phyloP scores from a whole-genome alignment of 177 flowering plant species.

The Telopea speciosissima region DNA sequence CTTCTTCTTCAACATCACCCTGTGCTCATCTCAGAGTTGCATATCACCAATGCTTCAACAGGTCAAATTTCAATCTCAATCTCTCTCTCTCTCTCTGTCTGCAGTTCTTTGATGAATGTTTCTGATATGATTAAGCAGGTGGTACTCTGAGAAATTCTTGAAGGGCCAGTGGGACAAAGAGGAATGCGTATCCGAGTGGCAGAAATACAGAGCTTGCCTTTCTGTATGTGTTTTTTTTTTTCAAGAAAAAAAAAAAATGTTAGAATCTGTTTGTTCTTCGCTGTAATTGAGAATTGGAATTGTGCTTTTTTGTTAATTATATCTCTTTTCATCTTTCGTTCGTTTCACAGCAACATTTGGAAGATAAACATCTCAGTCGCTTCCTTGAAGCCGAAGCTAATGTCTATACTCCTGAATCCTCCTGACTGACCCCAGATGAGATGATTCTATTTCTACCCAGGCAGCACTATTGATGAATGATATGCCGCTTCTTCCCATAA shows the following conservation, averaged over 20 bases:
- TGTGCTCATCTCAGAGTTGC: slow-evolving; percentile 76
- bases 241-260: too few relatives aligned
- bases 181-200: slow-evolving; percentile 76
- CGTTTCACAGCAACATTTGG: slow-evolving; percentile 59
- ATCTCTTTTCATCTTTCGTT: neutral
- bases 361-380: slow-evolving; percentile 69
- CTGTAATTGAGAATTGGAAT: too few relatives aligned
- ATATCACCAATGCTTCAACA: slow-evolving; percentile 83
- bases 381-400: slow-evolving; percentile 56
- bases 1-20: slow-evolving; percentile 60
- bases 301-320: too few relatives aligned
- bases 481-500: too few relatives aligned
- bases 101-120: neutral
- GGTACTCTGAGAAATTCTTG: slow-evolving; percentile 88
- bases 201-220: slow-evolving; percentile 77
- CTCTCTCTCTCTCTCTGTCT: neutral
- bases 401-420: slow-evolving; percentile 11
- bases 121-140: slow-evolving; percentile 28
- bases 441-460: too few relatives aligned
- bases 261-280: too few relatives aligned
- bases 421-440: too few relatives aligned
- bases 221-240: slow-evolving; percentile 35
- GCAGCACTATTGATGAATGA: too few relatives aligned
- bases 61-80: slow-evolving; percentile 20
- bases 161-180: slow-evolving; percentile 88